These are phyloP conservation scores for Epichloe hybrida DNA, from an alignment of 2,329 filamentous ascomycete species.

Conservation along the genomic window DNA sequence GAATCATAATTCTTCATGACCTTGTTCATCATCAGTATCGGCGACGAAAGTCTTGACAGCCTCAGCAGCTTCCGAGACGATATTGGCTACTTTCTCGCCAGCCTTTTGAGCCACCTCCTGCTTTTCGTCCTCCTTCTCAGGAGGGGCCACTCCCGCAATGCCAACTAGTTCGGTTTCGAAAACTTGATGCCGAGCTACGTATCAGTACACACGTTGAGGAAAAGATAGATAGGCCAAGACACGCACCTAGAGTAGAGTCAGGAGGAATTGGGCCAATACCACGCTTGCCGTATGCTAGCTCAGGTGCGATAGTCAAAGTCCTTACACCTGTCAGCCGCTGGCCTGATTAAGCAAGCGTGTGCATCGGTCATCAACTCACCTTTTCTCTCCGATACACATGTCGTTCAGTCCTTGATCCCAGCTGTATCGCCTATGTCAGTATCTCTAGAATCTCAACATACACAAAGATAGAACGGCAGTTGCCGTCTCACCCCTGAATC, in stretches of 20 bases:
- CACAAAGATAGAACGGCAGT: background rate
- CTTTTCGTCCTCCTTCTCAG: constrained; percentile 6
- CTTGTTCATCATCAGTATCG: constrained; percentile 41
- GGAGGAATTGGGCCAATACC: constrained; percentile 72
- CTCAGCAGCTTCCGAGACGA: constrained; percentile 13
- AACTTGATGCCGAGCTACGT: constrained; percentile 32
- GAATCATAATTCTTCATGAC: constrained; percentile 47
- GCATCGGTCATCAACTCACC: constrained; percentile 24
- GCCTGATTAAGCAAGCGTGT: background rate
- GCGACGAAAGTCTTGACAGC: constrained; percentile 35
- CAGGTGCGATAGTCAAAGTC: constrained; percentile 79
- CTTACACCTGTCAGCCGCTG: constrained; percentile 22
- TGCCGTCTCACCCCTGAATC: constrained; percentile 60
- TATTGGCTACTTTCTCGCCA: constrained; percentile 12
- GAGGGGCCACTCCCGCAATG: constrained; percentile 56
- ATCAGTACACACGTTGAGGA: constrained; percentile 4
- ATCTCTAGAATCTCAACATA: constrained; percentile 7
- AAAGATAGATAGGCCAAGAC: constrained; percentile 3
- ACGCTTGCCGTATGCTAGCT: constrained; percentile 67
- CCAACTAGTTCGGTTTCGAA: constrained; percentile 86
- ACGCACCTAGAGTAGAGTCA: constrained; percentile 59
- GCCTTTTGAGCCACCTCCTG: constrained; percentile 17
- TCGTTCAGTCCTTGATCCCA: constrained; percentile 85
- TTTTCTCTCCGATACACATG: constrained; percentile 94
- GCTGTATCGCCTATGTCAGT: constrained; percentile 24